Base-by-base conservation (phyloP, 2,329 filamentous ascomycete genomes). In the Cryphonectria carpinicola region DNA sequence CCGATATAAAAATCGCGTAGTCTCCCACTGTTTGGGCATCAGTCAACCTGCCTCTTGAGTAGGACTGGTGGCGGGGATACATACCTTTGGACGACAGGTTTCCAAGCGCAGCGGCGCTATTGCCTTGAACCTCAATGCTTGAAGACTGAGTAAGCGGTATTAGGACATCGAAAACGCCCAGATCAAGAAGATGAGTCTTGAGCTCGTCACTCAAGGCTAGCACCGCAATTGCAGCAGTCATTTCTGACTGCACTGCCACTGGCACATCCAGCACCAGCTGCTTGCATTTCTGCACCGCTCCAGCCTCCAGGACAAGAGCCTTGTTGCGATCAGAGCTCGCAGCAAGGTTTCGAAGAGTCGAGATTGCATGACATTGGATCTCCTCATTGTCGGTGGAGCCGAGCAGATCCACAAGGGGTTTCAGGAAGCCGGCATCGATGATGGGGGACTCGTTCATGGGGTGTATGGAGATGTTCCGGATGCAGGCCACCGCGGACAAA, bases 141-240 rank as follows among this genome's bases (percentile, higher is more conserved):
- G 95, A 90, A 0, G 95, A 98, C 78, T 96, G 94, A 0, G 96
- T 99, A 71, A 99, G 85, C 35, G 96, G 96, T 71, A 99, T 98
- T 70, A 99, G 84, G 17, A 98, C 95, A 78, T 98, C 96, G 78
- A 98, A 98, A 1, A 99, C 95, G 32, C 95, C 96, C 2, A 98
- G 87, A 72, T 93, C 95, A 68, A 99, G 84, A 17, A 99, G 87
- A 78, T 97, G 93, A 5, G 93, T 90, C 83, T 99, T 99, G 71
- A 99, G 87, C 74, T 99, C 96, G 77, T 99, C 96, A 76, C 95
- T 98, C 66, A 99, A 84, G 25, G 96, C 96, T 74, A 99, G 87
- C 19, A 99, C 96, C 52, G 96, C 96, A 81, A 99, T 98, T 1
- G 96, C 96, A n/a, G 96, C 96, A 5, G 96, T 99, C 96, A 99